phyloP scores from a whole-genome alignment of 257 asterid species.

The Salvia rosmarinus region DNA sequence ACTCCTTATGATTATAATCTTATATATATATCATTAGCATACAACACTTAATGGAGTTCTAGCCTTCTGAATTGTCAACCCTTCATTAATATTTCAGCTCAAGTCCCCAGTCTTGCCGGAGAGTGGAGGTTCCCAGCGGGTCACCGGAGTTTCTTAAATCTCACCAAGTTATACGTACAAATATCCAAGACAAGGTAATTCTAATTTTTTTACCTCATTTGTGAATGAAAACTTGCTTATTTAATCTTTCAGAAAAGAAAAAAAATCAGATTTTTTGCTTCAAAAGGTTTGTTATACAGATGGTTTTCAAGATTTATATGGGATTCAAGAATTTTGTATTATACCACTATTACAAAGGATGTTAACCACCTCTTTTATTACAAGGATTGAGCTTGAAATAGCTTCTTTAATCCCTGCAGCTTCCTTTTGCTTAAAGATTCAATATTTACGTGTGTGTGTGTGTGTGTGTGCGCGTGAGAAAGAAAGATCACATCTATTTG shows the following conservation, averaged over 20 bases:
- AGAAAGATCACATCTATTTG: background rate
- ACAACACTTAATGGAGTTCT: conserved; percentile 36
- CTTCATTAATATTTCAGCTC: conserved; percentile 26
- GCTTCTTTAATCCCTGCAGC: background rate
- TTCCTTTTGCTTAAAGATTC: conserved; percentile 13
- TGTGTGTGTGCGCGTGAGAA: background rate
- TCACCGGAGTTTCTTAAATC: background rate
- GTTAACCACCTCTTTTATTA: background rate
- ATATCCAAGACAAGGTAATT: conserved; percentile 31
- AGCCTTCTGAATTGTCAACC: conserved; percentile 24
- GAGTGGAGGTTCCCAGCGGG: conserved; percentile 11
- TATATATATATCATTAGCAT: conserved; percentile 27
- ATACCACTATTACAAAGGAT: background rate
- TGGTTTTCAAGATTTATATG: background rate
- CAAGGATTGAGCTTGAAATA: background rate
- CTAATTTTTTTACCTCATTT: background rate
- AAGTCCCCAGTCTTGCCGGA: conserved; percentile 34
- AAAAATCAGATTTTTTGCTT: background rate
- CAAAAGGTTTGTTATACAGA: background rate
- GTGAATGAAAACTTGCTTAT: background rate
- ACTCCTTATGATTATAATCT: no score
- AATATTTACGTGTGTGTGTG: background rate
- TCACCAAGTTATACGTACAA: background rate
- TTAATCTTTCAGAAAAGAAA: background rate
- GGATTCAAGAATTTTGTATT: conserved; percentile 9